phyloP scores from a whole-genome alignment of 129 eudicot species.

The Daucus carota region DNA sequence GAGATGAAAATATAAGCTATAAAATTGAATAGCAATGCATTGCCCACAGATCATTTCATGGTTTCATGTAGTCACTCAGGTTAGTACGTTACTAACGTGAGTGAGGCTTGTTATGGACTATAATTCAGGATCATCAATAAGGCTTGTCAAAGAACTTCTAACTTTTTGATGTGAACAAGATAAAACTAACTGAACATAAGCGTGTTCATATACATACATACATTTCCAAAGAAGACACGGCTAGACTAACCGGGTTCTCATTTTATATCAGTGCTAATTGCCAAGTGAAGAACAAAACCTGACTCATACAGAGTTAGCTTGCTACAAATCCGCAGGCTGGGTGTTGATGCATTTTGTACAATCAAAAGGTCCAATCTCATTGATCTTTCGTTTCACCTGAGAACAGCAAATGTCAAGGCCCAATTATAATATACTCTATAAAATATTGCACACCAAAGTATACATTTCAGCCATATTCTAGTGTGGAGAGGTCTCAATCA shows the following conservation, averaged over 20 bases:
- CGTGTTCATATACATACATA: not conserved
- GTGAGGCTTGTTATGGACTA: slow-evolving; percentile 3
- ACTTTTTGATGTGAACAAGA: not conserved
- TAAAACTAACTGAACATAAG: not conserved
- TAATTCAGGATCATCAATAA: not conserved
- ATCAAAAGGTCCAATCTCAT: slow-evolving; percentile 80
- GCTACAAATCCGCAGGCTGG: slow-evolving; percentile 30
- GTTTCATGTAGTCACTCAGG: not conserved
- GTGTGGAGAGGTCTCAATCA: not conserved
- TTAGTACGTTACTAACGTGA: not conserved
- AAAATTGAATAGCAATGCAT: not conserved
- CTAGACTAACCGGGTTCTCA: not conserved
- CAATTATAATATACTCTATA: not conserved
- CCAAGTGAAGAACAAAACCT: slow-evolving; percentile 6
- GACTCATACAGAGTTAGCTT: slow-evolving; percentile 13
- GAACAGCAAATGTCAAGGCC: slow-evolving; percentile 2
- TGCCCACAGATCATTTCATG: not conserved
- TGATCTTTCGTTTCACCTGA: slow-evolving; percentile 82
- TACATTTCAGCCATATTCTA: not conserved
- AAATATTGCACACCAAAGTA: not conserved
- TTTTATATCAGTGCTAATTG: not conserved
- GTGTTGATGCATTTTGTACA: slow-evolving; percentile 69
- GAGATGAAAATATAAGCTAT: not conserved
- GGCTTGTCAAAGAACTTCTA: not conserved
- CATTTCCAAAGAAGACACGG: not conserved